phyloP scores from a whole-genome alignment of 169 alveolate species.

The Plasmodium ovale region DNA sequence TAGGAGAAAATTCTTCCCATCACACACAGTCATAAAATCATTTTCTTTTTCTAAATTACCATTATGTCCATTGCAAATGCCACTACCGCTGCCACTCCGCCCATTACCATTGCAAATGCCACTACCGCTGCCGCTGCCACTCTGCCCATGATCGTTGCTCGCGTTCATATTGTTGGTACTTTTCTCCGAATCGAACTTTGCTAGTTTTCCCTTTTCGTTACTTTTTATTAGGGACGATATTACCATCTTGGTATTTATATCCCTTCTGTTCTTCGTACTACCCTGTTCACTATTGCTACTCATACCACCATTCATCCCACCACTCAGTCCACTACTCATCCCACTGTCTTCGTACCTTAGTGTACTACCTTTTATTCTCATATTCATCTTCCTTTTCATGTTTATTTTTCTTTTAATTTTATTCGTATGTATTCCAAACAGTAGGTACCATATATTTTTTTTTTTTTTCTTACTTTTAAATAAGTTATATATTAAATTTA shows the following conservation, averaged over 20 bases:
- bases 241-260: neutral
- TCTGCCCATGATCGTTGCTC: neutral
- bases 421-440: constrained; percentile 47
- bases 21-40: constrained; percentile 31
- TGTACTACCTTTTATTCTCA: neutral
- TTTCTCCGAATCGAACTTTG: neutral
- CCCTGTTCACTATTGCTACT: neutral
- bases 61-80: too few relatives aligned
- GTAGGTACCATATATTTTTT: constrained; percentile 41
- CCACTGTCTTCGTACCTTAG: too few relatives aligned
- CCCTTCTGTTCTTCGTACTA: neutral
- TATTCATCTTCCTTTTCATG: constrained; percentile 9
- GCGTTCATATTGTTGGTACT: neutral
- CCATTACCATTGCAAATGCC: neutral
- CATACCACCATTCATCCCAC: constrained; percentile 6
- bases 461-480: constrained; percentile 20
- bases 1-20: constrained; percentile 42
- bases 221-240: constrained; percentile 15
- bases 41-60: constrained; percentile 28
- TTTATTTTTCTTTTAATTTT: constrained; percentile 31
- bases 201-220: constrained; percentile 15
- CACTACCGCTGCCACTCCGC: neutral
- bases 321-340: neutral
- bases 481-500: constrained; percentile 33
- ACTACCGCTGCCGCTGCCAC: neutral